These are phyloP conservation scores for Diaporthe citri DNA, from an alignment of 2,329 filamentous ascomycete species.

Conservation along the genomic window DNA sequence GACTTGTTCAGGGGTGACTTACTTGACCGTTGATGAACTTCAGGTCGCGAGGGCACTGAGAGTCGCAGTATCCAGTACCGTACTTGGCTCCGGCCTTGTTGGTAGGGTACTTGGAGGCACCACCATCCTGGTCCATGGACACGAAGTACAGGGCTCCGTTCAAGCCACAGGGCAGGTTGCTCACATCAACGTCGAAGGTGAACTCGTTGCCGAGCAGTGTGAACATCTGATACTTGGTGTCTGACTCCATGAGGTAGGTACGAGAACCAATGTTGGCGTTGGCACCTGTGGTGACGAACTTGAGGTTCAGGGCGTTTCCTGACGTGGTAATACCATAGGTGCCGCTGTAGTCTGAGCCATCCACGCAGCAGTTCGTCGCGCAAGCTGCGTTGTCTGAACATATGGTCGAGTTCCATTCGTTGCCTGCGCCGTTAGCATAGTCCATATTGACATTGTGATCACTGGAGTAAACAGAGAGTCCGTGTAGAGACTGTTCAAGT, in stretches of 20 bases:
- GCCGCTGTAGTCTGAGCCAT: constrained; percentile 64
- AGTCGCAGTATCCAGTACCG: constrained; percentile 61
- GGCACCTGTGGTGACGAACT: constrained; percentile 57
- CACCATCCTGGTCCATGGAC: constrained; percentile 49
- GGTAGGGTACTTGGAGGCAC: constrained; percentile 54
- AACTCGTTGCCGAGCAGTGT: constrained; percentile 76
- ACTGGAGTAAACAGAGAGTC: too few relatives aligned
- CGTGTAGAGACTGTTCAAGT: neutral
- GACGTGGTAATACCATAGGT: constrained; percentile 67
- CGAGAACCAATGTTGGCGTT: constrained; percentile 65
- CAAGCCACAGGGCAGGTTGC: constrained; percentile 74
- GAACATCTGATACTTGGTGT: constrained; percentile 74
- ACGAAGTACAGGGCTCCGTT: constrained; percentile 71
- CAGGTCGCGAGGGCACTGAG: constrained; percentile 52
- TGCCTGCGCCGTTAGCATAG: constrained; percentile 49
- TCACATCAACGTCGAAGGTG: constrained; percentile 79
- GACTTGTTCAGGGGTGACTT: neutral
- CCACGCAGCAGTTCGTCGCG: constrained; percentile 67
- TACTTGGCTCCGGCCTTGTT: constrained; percentile 56
- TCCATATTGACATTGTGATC: too few relatives aligned
- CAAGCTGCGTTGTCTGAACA: constrained; percentile 64
- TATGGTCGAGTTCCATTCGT: constrained; percentile 59
- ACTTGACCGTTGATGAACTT: constrained; percentile 58
- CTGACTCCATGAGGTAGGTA: constrained; percentile 73
- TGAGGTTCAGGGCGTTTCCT: constrained; percentile 61